phyloP scores from a whole-genome alignment of 805 yeast genomes.

The Ogataea haglerorum region DNA sequence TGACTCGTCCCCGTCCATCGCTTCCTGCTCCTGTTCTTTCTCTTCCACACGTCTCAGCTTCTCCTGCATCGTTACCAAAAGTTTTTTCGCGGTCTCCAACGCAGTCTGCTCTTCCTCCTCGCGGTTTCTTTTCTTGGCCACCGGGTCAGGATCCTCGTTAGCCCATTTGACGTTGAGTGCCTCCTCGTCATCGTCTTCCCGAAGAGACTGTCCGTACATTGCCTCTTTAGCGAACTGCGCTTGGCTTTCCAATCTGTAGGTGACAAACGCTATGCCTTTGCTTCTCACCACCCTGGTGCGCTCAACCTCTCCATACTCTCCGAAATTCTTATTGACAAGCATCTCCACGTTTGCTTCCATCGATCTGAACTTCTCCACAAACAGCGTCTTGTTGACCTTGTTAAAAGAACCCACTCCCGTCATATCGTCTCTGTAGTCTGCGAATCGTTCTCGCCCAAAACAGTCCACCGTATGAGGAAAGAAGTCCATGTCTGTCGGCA shows the following conservation, averaged over 20 bases:
- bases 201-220: slow-evolving; percentile 76
- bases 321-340: slow-evolving; percentile 49
- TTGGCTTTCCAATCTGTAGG: slow-evolving; percentile 59
- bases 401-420: slow-evolving; percentile 85
- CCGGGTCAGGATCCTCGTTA: slow-evolving; percentile 79
- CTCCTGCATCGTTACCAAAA: slow-evolving; percentile 35
- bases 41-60: slow-evolving; percentile 23
- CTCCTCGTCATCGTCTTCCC: slow-evolving; percentile 50
- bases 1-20: background rate
- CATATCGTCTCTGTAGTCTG: slow-evolving; percentile 88
- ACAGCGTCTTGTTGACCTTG: slow-evolving; percentile 67
- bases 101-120: slow-evolving; percentile 51
- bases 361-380: slow-evolving; percentile 58
- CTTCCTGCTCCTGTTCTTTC: slow-evolving; percentile 12
- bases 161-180: slow-evolving; percentile 82
- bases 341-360: slow-evolving; percentile 37
- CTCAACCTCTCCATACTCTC: slow-evolving; percentile 74
- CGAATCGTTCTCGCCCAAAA: slow-evolving; percentile 85
- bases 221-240: slow-evolving; percentile 97
- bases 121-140: slow-evolving; percentile 48
- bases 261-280: slow-evolving; percentile 76
- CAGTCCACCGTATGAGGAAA: slow-evolving; percentile 72
- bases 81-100: slow-evolving; percentile 46
- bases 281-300: slow-evolving; percentile 56
- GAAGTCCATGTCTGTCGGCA: slow-evolving; percentile 62